Percentiles rank a stretch among this genome's conserved stretches.
Evolutionary conservation across 73 alveolate genomes (phyloP).

Genomic region (Tetrahymena thermophila): DNA sequence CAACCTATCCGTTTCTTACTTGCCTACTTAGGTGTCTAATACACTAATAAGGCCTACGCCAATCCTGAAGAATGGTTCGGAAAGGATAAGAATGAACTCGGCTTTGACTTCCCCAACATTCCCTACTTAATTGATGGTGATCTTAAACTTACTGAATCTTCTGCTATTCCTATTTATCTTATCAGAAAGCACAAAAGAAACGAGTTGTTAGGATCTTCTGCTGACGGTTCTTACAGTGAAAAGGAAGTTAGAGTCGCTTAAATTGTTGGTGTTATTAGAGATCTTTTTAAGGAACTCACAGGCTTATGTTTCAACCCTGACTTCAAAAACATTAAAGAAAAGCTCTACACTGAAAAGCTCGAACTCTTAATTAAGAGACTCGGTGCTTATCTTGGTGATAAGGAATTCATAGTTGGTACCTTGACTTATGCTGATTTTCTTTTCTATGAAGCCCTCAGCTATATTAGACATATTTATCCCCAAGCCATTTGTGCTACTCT

Average conservation of each 20-base stretch:
- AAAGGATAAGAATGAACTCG: not conserved
- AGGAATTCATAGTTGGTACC: not conserved
- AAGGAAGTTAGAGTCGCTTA: not conserved
- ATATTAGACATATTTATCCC: not conserved
- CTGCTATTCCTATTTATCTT: not conserved
- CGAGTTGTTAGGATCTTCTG: not conserved
- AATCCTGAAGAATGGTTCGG: not conserved
- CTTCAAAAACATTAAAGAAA: not conserved
- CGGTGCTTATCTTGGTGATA: not conserved
- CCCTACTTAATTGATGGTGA: not conserved
- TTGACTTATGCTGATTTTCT: not conserved
- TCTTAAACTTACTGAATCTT: not conserved
- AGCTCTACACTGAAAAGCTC: not conserved
- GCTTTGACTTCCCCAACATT: not conserved
- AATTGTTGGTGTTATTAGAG: not conserved
- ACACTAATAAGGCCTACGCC: not conserved
- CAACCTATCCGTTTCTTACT: conserved; percentile 8
- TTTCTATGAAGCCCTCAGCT: not conserved
- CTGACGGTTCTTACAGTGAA: not conserved
- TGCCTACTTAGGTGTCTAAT: not conserved
- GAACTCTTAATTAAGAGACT: not conserved
- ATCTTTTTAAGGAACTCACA: not conserved
- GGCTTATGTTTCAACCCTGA: not conserved
- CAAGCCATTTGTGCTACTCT: not conserved
- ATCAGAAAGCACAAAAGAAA: not conserved